Evolutionary conservation across 768 basidiomycete species (phyloP).

Genomic region (Leccinum disarticulatum): DNA sequence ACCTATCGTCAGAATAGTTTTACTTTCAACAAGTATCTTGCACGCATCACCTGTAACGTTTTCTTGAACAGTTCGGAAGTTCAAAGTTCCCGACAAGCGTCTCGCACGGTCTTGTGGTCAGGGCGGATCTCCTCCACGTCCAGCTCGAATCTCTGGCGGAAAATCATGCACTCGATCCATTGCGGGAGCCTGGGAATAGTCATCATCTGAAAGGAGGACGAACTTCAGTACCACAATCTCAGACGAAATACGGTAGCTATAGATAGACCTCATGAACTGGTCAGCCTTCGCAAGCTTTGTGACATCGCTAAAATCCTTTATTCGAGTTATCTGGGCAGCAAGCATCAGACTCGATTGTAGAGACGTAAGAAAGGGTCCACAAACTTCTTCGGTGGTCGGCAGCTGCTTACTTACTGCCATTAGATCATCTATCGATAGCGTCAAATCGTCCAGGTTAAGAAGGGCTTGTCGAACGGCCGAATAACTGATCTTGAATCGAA

Average conservation of each 20-base stretch:
- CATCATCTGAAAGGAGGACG: constrained; percentile 55
- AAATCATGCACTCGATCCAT: constrained; percentile 81
- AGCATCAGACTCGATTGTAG: background rate
- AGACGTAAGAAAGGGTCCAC: background rate
- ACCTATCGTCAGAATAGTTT: background rate
- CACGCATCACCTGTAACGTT: constrained; percentile 55
- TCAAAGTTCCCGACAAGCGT: constrained; percentile 64
- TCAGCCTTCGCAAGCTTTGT: constrained; percentile 80
- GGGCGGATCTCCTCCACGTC: constrained; percentile 83
- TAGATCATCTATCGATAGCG: constrained; percentile 71
- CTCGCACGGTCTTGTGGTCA: constrained; percentile 70
- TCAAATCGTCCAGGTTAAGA: constrained; percentile 67
- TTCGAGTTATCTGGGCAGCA: constrained; percentile 49
- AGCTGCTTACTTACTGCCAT: constrained; percentile 71
- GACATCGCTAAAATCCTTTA: constrained; percentile 71
- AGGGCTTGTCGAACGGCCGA: constrained; percentile 70
- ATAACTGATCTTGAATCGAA: constrained; percentile 64
- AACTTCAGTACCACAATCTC: constrained; percentile 4
- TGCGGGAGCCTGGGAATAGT: constrained; percentile 70
- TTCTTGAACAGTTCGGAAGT: constrained; percentile 63
- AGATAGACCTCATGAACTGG: constrained; percentile 67
- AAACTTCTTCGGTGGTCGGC: constrained; percentile 81
- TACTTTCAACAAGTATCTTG: background rate
- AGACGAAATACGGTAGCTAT: constrained; percentile 7
- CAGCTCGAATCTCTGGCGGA: constrained; percentile 76